Base-by-base conservation (phyloP, 257 asterid genomes). In the Misopates orontium region DNA sequence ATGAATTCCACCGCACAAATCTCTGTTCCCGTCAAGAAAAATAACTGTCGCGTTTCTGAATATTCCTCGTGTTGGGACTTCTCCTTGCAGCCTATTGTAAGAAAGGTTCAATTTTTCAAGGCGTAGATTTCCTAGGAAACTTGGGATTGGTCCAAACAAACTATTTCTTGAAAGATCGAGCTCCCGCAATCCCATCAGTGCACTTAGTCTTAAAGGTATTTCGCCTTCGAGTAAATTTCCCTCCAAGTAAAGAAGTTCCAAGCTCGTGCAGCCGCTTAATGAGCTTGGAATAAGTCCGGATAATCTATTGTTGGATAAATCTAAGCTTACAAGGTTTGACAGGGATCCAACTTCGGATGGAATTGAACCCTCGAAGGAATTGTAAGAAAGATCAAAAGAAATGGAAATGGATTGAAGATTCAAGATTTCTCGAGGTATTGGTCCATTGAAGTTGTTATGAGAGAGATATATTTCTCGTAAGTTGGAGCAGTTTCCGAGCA, bases 81-180 rank as follows among this genome's bases (percentile, higher is more conserved):
- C 67, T 23, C 76, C 76, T 7, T 56, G 62, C 17, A 72, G 18
- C 22, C 52, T 59, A 59, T 78, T 78, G 36, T 55, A 71, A 0
- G 83, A 71, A 9, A 78, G 52, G 24, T 78, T 67, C 52, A 78
- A n/a, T 5, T 15, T 40, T 4, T 66, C 39, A 20, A 64, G 50
- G 0, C 22, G 59, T 3, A 54, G 45, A 10, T 39, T 12, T 16
- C 44, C 50, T 0, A 75, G 6, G 49, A 56, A 58, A 16, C 23
- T 11, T 18, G 78, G 80, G 53, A 79, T 75, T 60, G 42, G 56
- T 2, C 73, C 75, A 1, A 69, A 59, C 4, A 74, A 44, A 8
- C 51, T 70, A 40, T 78, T 77, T 16, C 55, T 16, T 10, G 79
- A 77, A 24, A 78, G 61, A 70, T 77, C 77, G 14, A 72, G 17